A percentile compares a stretch with the other conserved stretches of the same genome.
phyloP scores from a whole-genome alignment of 345 rosid species.

The Psidium guajava region DNA sequence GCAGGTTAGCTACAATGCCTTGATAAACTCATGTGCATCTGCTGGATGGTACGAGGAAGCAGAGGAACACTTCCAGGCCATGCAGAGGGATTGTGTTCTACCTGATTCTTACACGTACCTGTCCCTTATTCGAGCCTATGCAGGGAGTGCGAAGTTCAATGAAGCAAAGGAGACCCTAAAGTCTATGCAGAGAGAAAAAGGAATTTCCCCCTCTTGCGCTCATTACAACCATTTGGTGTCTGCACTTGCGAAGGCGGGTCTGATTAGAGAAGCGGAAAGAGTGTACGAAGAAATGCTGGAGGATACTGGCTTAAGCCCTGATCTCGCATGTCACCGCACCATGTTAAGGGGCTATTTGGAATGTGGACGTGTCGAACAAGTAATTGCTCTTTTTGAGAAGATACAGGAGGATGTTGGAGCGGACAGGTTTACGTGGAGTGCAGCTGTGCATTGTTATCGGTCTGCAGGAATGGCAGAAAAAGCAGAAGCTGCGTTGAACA shows the following conservation, averaged over 20 bases:
- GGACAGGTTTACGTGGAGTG: constrained; percentile 45
- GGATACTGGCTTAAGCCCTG: constrained; percentile 31
- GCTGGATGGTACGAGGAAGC: constrained; percentile 35
- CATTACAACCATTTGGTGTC: constrained; percentile 46
- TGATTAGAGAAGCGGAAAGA: constrained; percentile 47
- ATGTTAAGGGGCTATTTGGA: constrained; percentile 60
- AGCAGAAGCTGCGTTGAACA: constrained; percentile 19
- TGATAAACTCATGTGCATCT: constrained; percentile 39
- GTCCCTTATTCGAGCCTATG: constrained; percentile 44
- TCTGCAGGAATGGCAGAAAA: constrained; percentile 26
- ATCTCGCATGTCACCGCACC: constrained; percentile 31
- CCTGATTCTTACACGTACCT: constrained; percentile 46
- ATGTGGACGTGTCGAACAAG: constrained; percentile 39
- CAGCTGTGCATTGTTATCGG: constrained; percentile 49
- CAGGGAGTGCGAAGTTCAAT: constrained; percentile 27
- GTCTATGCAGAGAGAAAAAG: constrained; percentile 41
- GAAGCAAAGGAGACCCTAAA: constrained; percentile 55
- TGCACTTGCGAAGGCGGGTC: constrained; percentile 47
- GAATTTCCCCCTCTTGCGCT: constrained; percentile 31
- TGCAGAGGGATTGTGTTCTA: constrained; percentile 42
- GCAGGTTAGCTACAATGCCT: constrained; percentile 75
- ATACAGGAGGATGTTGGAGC: constrained; percentile 22
- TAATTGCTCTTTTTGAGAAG: constrained; percentile 40
- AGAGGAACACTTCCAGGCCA: constrained; percentile 37
- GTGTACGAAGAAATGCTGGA: constrained; percentile 26